Percentiles rank a stretch among this genome's conserved stretches.
Evolutionary conservation across 768 basidiomycete species (phyloP).

Genomic region (Fibroporia radiculosa): DNA sequence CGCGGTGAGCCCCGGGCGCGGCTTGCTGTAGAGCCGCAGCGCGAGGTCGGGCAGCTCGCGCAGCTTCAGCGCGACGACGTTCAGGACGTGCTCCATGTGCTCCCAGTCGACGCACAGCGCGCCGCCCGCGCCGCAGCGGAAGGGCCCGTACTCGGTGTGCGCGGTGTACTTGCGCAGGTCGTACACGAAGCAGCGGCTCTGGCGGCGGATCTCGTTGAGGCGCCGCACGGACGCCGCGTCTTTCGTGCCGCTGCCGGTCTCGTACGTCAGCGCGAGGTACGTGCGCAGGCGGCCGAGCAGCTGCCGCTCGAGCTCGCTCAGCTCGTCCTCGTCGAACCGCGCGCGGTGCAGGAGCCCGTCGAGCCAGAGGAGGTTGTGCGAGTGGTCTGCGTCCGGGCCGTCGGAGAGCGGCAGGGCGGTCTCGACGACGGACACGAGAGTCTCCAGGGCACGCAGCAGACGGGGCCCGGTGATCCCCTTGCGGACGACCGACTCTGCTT

Average conservation of each 20-base stretch:
- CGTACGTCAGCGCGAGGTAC: constrained; percentile 39
- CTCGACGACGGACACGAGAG: constrained; percentile 27
- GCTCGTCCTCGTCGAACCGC: constrained; percentile 1
- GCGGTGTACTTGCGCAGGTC: constrained; percentile 51
- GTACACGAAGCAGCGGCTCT: constrained; percentile 54
- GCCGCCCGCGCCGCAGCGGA: constrained; percentile 22
- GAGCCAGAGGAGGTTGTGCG: constrained; percentile 41
- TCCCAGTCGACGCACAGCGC: constrained; percentile 45
- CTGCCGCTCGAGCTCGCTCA: constrained; percentile 14
- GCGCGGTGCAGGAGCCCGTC: constrained; percentile 26
- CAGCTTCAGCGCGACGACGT: constrained; percentile 22
- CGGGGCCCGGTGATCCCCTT: background rate
- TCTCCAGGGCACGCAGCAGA: constrained; percentile 26
- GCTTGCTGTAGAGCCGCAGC: constrained; percentile 30
- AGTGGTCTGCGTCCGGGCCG: constrained; percentile 14
- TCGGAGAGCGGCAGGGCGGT: constrained; percentile 8
- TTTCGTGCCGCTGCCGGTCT: constrained; percentile 19
- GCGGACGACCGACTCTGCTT: constrained; percentile 7
- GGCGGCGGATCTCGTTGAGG: constrained; percentile 29
- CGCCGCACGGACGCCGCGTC: constrained; percentile 15
- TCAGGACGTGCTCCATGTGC: constrained; percentile 48
- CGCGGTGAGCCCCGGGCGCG: constrained; percentile 44
- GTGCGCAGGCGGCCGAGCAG: constrained; percentile 39
- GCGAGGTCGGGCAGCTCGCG: constrained; percentile 12
- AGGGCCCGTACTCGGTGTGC: constrained; percentile 55